Base-by-base conservation (phyloP, 2,329 filamentous ascomycete species). In the Paramyrothecium roridum region DNA sequence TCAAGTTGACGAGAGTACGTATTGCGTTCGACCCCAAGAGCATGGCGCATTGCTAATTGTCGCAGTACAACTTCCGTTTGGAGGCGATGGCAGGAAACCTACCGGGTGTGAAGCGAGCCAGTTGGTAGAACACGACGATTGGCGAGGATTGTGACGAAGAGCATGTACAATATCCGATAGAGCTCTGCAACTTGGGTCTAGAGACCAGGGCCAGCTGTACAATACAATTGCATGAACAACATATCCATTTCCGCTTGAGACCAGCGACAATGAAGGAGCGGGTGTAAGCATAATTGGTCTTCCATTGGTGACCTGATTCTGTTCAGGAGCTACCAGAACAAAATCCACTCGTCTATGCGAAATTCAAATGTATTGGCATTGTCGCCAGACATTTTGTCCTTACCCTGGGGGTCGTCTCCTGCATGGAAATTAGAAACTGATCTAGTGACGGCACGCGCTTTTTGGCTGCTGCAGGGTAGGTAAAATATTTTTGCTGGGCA, bases 71-170 rank as follows among this genome's bases (percentile, higher is more conserved):
- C 78, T 99, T 99, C 79, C 85, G 95, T 71, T 79, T 95, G 76
- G 88, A 96, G 72, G 95, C 95, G 19, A 77, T 97, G 59, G 87
- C 83, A 33, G 95, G 95, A 52, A 85, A 91, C 58, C 71, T 99
- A 53, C 93, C 95, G 0, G 95, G 95, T 65, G 95, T 99, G 54
- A 91, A 88, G 82, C 96, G 96, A 80, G 95, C 95, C 51, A 96
- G 90, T 75, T 99, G 95, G 95, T 99, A 90, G 72, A 43, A 69
- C 6, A 19, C 34, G 16, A 8, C 19, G 21, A 12, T 3, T 13
- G 19, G 37, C 30, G 2, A n/a, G 34, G 46, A 20, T 52, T 22
- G 21, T 54, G 11, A 17, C 19, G 19, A 34, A 7, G 11, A 17
- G 16, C 40, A 40, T 57, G 51, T 59, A 57, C 43, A 52, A 52